phyloP scores from a whole-genome alignment of 805 yeast species.

The Candida chauliodis region DNA sequence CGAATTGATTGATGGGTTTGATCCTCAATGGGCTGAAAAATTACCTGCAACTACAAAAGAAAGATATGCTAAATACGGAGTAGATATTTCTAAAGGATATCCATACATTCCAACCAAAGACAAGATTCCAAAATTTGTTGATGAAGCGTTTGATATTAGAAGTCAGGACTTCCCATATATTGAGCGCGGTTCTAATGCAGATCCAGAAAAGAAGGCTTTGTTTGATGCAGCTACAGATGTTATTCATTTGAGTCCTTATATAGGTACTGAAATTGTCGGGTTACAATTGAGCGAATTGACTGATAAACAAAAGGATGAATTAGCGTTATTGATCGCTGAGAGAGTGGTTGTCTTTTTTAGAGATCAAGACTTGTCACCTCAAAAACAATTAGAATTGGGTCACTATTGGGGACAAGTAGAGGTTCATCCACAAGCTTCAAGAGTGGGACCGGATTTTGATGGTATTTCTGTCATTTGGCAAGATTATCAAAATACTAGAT shows the following conservation, averaged over 20 bases:
- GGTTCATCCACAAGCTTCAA: slow-evolving; percentile 25
- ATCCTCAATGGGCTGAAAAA: slow-evolving; percentile 15
- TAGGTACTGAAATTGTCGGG: slow-evolving; percentile 29
- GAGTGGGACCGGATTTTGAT: slow-evolving; percentile 13
- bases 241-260: slow-evolving; percentile 21
- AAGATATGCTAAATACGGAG: slow-evolving; percentile 21
- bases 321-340: slow-evolving; percentile 27
- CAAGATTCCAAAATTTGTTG: slow-evolving; percentile 25
- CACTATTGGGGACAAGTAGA: slow-evolving; percentile 29
- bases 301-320: slow-evolving; percentile 27
- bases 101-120: slow-evolving; percentile 20
- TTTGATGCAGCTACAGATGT: slow-evolving; percentile 29
- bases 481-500: slow-evolving; percentile 23
- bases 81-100: slow-evolving; percentile 26
- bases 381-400: slow-evolving; percentile 27
- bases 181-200: slow-evolving; percentile 28
- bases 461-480: slow-evolving; percentile 44
- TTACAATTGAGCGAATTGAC: slow-evolving; percentile 24
- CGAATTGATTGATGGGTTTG: slow-evolving; percentile 4
- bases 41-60: slow-evolving; percentile 20
- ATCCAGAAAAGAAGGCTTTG: slow-evolving; percentile 29
- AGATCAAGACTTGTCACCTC: slow-evolving; percentile 30
- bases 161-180: slow-evolving; percentile 19
- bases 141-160: slow-evolving; percentile 25
- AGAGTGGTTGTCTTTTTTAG: slow-evolving; percentile 29